Evolutionary conservation across 768 basidiomycete species (phyloP), one percentile per base, ranked within the genome.

Genomic region (Sporobolomyces phaffii): DNA sequence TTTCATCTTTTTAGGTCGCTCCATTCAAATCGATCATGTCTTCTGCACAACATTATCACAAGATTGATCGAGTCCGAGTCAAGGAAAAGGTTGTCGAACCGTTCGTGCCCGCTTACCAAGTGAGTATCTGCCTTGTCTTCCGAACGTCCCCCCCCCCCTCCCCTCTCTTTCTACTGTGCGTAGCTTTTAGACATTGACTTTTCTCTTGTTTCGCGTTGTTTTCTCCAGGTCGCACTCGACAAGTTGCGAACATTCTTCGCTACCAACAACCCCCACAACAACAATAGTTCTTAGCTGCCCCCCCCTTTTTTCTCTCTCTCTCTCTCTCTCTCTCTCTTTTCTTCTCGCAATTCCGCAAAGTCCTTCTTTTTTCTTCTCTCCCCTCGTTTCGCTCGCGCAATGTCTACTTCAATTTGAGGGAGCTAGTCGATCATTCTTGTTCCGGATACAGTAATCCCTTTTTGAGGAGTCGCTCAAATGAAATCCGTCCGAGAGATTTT

Each of bases 21-120:
- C 85, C 89, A 74, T 96, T 96, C 82, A 94, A 93, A 77, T 77
- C 79, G 6, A 87, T 96, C 84, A 77, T 96, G 70, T 84, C 83
- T 68, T 81, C 82, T 2, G 86, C 87, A 2, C 84, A 83, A 54
- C 90, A 91, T 74, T 78, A 88, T 44, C 80, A 83, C 6, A 82
- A 81, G 69, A 81, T 96, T 24, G 87, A 86, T 76, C 84, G 85
- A 72, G 60, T 89, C 68, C 83, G 83, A 68, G 80, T 92, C 3
- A 76, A 80, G 43, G 85, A 86, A 51, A 82, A 82, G 58, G 87
- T 87, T 28, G 77, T 88, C 6, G 81, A 79, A 22, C 77, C 81
- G 18, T 78, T 91, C 36, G 74, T 79, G 51, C 78, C 81, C 48
- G 79, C 80, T 62, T 96, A 96, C 76, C 86, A 88, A 80, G 90